These are phyloP conservation scores for Phyllostachys edulis DNA, from an alignment of 176 grass and related monocot genomes.

Conservation along the genomic window DNA sequence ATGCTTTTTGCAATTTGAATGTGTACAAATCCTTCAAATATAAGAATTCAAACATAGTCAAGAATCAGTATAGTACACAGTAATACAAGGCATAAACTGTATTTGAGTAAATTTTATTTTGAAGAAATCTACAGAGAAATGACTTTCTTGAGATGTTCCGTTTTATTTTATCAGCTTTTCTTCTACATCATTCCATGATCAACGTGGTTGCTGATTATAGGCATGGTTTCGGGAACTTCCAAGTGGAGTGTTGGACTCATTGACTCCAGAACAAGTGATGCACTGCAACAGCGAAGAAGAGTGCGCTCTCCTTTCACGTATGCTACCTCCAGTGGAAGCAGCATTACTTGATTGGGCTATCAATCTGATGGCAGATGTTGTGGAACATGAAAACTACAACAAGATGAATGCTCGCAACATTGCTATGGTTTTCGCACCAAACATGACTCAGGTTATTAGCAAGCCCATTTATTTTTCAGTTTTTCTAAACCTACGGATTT, in stretches of 20 bases:
- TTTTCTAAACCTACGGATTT: background rate
- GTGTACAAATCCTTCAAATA: background rate
- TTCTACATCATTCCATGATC: background rate
- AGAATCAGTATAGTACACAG: background rate
- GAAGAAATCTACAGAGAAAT: background rate
- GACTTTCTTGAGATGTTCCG: background rate
- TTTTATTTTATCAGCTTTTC: background rate
- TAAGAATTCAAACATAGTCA: background rate
- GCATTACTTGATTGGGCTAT: slow-evolving; percentile 90
- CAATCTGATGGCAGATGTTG: slow-evolving; percentile 91
- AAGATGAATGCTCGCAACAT: slow-evolving; percentile 96
- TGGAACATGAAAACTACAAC: slow-evolving; percentile 69
- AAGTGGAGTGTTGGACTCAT: slow-evolving; percentile 62
- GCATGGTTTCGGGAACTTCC: slow-evolving; percentile 96
- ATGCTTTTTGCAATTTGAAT: background rate
- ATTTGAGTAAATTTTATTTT: background rate
- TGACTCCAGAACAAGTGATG: slow-evolving; percentile 85
- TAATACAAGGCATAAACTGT: background rate
- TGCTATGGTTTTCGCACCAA: slow-evolving; percentile 97
- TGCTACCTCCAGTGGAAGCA: slow-evolving; percentile 60
- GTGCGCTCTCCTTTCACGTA: slow-evolving; percentile 52
- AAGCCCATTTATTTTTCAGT: background rate
- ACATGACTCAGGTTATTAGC: slow-evolving; percentile 82
- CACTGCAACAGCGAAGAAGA: slow-evolving; percentile 94
- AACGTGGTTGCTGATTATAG: slow-evolving; percentile 37